A percentile compares a stretch with the other conserved stretches of the same genome.
phyloP scores from a whole-genome alignment of 108 stramenopile genomes.

The Cylindrotheca closterium region DNA sequence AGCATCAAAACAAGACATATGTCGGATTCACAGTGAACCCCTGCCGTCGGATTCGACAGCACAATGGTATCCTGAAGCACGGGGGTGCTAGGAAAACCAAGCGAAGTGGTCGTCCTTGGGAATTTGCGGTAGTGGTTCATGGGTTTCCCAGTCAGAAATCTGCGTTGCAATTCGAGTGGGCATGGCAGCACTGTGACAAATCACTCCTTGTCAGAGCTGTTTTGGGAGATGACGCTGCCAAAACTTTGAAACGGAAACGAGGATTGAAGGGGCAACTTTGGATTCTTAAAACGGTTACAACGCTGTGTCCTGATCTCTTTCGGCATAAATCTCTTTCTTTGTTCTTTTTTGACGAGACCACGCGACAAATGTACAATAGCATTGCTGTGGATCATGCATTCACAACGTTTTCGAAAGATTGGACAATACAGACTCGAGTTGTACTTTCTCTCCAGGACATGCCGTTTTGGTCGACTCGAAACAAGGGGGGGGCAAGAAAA shows the following conservation, averaged over 20 bases:
- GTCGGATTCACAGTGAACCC: constrained; percentile 68
- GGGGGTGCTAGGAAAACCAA: constrained; percentile 71
- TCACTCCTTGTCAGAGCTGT: constrained; percentile 51
- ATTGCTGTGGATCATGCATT: background rate
- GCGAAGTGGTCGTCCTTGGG: constrained; percentile 68
- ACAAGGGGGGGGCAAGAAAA: background rate
- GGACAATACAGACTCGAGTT: background rate
- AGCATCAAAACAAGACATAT: constrained; percentile 54
- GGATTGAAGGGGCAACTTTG: constrained; percentile 37
- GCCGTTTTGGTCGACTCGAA: constrained; percentile 23
- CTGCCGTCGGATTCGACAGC: constrained; percentile 61
- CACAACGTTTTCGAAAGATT: background rate
- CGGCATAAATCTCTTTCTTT: constrained; percentile 24
- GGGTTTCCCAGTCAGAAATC: constrained; percentile 62
- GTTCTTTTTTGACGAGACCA: constrained; percentile 31
- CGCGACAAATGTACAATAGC: constrained; percentile 5
- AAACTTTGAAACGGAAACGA: constrained; percentile 38
- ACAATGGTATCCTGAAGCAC: constrained; percentile 69
- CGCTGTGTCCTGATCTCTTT: constrained; percentile 31
- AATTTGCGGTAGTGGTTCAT: constrained; percentile 51
- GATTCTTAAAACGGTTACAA: constrained; percentile 36
- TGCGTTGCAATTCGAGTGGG: constrained; percentile 84
- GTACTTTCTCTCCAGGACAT: constrained; percentile 20
- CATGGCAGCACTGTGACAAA: constrained; percentile 69
- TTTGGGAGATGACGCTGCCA: constrained; percentile 45